Base-by-base conservation (phyloP, 2,329 filamentous ascomycete species). In the Leptographium radiaticola region DNA sequence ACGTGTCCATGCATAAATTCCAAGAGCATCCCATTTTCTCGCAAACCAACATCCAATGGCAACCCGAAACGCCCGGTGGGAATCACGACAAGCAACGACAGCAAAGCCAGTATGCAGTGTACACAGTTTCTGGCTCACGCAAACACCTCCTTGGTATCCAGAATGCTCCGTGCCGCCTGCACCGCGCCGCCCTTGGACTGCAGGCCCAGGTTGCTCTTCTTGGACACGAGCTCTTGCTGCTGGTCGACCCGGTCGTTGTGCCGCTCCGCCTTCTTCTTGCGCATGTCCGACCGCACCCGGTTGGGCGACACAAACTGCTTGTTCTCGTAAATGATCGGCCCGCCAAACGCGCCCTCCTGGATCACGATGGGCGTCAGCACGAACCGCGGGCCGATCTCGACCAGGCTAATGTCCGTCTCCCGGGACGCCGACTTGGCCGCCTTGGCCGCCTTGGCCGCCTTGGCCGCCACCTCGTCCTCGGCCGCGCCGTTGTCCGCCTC, bases 251-350 rank as follows among this genome's bases (percentile, higher is more conserved):
- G 78, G 54, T 77, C 76, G 60, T 87, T 87, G 71, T 94, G 91
- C 61, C 81, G 81, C 49, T 81, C 79, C 0, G 90, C 88, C 74
- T 88, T 89, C 61, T 79, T 75, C 69, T 81, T 75, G 61, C 88
- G 77, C 61, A 95, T 69, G 59, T 97, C 93, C 43, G 88, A 76
- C 60, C 93, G 79, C 59, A 97, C 81, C 71, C 96, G 88, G 79
- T 98, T 98, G 11, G 93, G 93, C 61, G 86, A 93, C 53, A 98
- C 87, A 63, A 95, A 98, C 68, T 95, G 86, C 76, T 89, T 93
- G 74, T 97, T 97, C 75, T 97, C 89, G 71, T 95, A 98, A 65
- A 98, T 94, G 59, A 97, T 89, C 4, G 93, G 91, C 0, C 93
- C 93, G 53, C 91, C 91, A 62, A 98, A 97, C 57, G 87, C 90